phyloP scores from a whole-genome alignment of 2,329 filamentous ascomycete genomes.

The Tolypocladium pustulatum region DNA sequence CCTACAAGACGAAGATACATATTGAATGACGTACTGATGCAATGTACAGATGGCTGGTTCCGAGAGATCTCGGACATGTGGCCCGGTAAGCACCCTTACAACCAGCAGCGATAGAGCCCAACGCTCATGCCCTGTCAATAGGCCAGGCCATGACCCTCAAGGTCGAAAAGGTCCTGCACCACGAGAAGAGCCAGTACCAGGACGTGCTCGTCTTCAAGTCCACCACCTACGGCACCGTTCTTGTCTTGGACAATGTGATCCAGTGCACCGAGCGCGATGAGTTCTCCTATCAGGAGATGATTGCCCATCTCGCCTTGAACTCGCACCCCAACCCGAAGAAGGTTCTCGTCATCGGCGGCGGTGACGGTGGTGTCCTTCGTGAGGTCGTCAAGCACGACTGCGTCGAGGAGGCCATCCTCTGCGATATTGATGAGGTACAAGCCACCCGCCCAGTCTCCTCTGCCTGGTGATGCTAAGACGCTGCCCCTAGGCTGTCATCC shows the following conservation, averaged over 20 bases:
- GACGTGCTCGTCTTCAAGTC: constrained; percentile 99
- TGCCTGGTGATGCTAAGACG: not conserved
- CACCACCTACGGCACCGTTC: constrained; percentile 88
- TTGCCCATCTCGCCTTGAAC: constrained; percentile 96
- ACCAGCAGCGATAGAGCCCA: not conserved
- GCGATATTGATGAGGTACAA: constrained; percentile 92
- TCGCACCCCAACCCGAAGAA: constrained; percentile 97
- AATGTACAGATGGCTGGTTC: constrained; percentile 89
- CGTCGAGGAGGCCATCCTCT: constrained; percentile 91
- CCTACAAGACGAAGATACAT: not conserved
- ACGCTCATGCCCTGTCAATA: constrained; percentile 12
- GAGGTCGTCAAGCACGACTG: constrained; percentile 99
- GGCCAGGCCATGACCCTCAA: constrained; percentile 98
- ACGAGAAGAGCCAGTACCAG: constrained; percentile 99
- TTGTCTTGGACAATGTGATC: constrained; percentile 98
- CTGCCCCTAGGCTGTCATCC: constrained; percentile 67
- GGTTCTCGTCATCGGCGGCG: constrained; percentile 95
- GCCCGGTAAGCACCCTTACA: constrained; percentile 46
- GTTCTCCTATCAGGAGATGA: constrained; percentile 99
- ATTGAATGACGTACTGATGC: not conserved
- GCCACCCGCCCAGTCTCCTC: constrained; percentile 22
- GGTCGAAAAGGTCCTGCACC: constrained; percentile 95
- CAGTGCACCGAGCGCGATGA: constrained; percentile 98
- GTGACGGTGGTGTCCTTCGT: constrained; percentile 92
- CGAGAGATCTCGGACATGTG: constrained; percentile 98